Base-by-base conservation (phyloP, 2,329 filamentous ascomycete species). In the Penicillium sp. region DNA sequence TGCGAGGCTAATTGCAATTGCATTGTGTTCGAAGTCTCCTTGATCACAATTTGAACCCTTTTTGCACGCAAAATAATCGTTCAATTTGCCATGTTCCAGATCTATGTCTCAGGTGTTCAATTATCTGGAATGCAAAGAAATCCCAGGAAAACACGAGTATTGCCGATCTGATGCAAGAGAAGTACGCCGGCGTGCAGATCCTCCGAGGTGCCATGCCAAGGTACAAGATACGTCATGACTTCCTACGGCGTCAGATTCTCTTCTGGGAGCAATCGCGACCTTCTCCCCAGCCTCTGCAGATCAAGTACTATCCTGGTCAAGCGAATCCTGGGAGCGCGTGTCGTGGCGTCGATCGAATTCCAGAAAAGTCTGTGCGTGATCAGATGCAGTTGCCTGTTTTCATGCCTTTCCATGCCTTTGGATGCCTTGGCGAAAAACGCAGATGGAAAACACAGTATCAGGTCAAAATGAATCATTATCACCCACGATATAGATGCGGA, bases 151-250 rank as follows among this genome's bases (percentile, higher is more conserved):
- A 8, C 10, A 42, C 21, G 33, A 3, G 3, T 12, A 12, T 6
- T n/a, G 29, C 18, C 28, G 4, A 54, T 53, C 24, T 12, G 8
- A 36, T 21, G 15, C 15, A 43, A 42, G 23, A 36, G 18, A 45
- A 48, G 41, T 9, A 23, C 18, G 23, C 6, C 16, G 10, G 31
- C 12, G 10, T 51, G n/a, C 46, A 49, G 38, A 54, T 39, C 16
- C 5, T 26, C 42, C 10, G 29, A 47, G 23, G 12, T 33, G 48
- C 50, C 50, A 54, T 49, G 23, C 6, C 24, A 42, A 6, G 36
- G 6, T 10, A n/a, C 12, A 16, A 5, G n/a, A 41, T 55, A 57
- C 56, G 54, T 59, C 56, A 59, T 57, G 46, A 59, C 46, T 48
- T 12, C 12, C 12, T 7, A 5, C 4, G 15, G 6, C 15, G 29